These are phyloP conservation scores for Penicillium sp. DNA, from an alignment of 2,329 filamentous ascomycete genomes.

Conservation along the genomic window DNA sequence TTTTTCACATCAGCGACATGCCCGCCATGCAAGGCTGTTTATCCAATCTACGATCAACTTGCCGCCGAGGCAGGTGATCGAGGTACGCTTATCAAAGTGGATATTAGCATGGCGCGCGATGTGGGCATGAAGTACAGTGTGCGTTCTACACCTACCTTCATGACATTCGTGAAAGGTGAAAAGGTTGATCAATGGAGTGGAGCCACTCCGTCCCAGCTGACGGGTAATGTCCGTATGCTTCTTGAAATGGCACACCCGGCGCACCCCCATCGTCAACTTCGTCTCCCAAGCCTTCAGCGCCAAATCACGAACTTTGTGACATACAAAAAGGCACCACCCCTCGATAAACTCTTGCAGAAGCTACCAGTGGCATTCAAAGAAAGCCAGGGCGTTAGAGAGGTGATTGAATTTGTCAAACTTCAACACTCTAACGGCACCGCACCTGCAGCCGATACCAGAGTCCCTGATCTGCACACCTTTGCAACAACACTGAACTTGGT, in stretches of 20 bases:
- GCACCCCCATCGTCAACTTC: slow-evolving; percentile 74
- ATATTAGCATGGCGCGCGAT: slow-evolving; percentile 68
- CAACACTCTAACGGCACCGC: slow-evolving; percentile 51
- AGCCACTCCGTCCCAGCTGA: slow-evolving; percentile 68
- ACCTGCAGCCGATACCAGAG: slow-evolving; percentile 64
- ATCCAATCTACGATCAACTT: slow-evolving; percentile 78
- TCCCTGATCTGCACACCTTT: slow-evolving; percentile 71
- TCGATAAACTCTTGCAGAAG: slow-evolving; percentile 79
- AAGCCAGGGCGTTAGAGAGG: slow-evolving; percentile 60
- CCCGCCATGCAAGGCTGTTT: slow-evolving; percentile 78
- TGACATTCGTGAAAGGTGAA: slow-evolving; percentile 76
- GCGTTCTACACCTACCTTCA: slow-evolving; percentile 81
- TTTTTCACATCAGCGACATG: slow-evolving; percentile 94
- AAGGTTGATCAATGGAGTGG: slow-evolving; percentile 81
- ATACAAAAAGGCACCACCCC: slow-evolving; percentile 77
- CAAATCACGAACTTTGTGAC: slow-evolving; percentile 67
- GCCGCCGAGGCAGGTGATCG: slow-evolving; percentile 71
- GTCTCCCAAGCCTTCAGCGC: slow-evolving; percentile 69
- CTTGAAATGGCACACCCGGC: slow-evolving; percentile 72
- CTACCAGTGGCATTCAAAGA: slow-evolving; percentile 64
- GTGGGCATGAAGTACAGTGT: slow-evolving; percentile 68
- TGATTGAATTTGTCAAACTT: slow-evolving; percentile 70
- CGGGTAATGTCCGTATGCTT: slow-evolving; percentile 71
- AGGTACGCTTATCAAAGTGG: slow-evolving; percentile 77
- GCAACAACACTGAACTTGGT: slow-evolving; percentile 61